These are phyloP conservation scores for Lyophyllum semitale DNA, from an alignment of 768 basidiomycete species.

Conservation along the genomic window DNA sequence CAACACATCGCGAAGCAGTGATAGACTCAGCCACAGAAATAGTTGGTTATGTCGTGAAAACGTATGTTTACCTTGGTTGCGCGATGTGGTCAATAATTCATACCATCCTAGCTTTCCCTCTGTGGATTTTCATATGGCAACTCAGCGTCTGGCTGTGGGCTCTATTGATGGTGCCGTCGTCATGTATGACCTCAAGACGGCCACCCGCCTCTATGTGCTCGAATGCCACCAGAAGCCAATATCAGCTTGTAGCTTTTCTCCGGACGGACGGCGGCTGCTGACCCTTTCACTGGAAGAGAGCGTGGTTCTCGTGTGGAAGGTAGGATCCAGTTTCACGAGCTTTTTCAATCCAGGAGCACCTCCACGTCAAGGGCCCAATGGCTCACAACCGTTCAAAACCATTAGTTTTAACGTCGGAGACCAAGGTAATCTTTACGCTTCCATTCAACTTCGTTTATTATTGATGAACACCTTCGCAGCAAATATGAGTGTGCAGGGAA, in stretches of 20 bases:
- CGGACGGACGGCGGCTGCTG: constrained; percentile 88
- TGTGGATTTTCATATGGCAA: constrained; percentile 88
- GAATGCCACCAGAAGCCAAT: constrained; percentile 86
- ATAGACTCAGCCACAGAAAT: constrained; percentile 93
- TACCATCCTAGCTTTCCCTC: constrained; percentile 69
- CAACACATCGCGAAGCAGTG: constrained; percentile 76
- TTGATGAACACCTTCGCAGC: constrained; percentile 19
- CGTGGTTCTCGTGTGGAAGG: constrained; percentile 91
- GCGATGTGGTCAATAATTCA: not conserved
- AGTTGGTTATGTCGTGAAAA: constrained; percentile 90
- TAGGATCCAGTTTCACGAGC: constrained; percentile 85
- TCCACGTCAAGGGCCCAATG: constrained; percentile 82
- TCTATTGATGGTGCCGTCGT: constrained; percentile 92
- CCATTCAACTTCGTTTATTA: not conserved
- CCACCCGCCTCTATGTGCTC: constrained; percentile 91
- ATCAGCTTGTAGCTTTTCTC: constrained; percentile 87
- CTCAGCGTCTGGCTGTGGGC: constrained; percentile 90
- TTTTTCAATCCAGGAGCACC: constrained; percentile 92
- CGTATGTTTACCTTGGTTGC: constrained; percentile 48
- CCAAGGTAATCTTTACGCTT: constrained; percentile 56
- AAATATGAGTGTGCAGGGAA: constrained; percentile 52
- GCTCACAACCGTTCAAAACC: constrained; percentile 87
- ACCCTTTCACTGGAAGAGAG: constrained; percentile 87
- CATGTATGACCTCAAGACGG: constrained; percentile 97
- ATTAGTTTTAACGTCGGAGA: constrained; percentile 83